Base-by-base conservation (phyloP, 2,329 filamentous ascomycete genomes). In the Pezicula rhizophila region DNA sequence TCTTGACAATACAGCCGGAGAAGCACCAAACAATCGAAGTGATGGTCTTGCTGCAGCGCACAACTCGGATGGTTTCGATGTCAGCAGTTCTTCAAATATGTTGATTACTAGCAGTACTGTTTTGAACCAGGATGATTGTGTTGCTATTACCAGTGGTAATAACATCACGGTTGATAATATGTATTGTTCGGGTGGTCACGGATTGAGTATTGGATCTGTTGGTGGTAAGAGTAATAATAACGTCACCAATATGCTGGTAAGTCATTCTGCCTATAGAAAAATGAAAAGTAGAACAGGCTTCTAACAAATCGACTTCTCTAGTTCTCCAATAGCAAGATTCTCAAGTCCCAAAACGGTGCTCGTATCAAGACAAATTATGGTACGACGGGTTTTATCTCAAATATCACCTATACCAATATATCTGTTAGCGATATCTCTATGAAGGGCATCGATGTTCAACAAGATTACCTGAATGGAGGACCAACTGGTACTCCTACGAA, bases 1-100 rank as follows among this genome's bases (percentile, higher is more conserved):
- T 25, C 76, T 84, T 51, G 75, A 84, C 62, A 79, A 82, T 65
- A 69, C 69, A 3, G 78, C 68, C 14, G 80, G 80, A 20, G 73
- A 80, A 50, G 55, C 59, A 2, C 64, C 63, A 2, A 71, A 71
- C 23, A 45, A 45, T 14, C 48, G 48, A 17, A 61, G 57, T 42
- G 43, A 41, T 6, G 51, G 44, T 17, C 39, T 56, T 4, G 34
- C 56, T 6, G 60, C 59, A 20, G 59, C 55, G 1, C 70, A 75
- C 53, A 81, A 81, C 66, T 79, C 76, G 1, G 78, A 81, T 54
- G 74, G 67, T 5, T 77, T 77, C 53, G 73, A 76, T 53, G 64
- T 78, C 35, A 69, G 68, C 25, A 64, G 62, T 17, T 73, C 68
- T 23, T 67, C 60, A 34, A 69, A 70, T 40, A 64, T 78, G 15